Percentiles rank a stretch among this genome's conserved stretches.
Evolutionary conservation across 2,329 filamentous ascomycete species (phyloP).

Genomic region (Pseudogymnoascus sp.): DNA sequence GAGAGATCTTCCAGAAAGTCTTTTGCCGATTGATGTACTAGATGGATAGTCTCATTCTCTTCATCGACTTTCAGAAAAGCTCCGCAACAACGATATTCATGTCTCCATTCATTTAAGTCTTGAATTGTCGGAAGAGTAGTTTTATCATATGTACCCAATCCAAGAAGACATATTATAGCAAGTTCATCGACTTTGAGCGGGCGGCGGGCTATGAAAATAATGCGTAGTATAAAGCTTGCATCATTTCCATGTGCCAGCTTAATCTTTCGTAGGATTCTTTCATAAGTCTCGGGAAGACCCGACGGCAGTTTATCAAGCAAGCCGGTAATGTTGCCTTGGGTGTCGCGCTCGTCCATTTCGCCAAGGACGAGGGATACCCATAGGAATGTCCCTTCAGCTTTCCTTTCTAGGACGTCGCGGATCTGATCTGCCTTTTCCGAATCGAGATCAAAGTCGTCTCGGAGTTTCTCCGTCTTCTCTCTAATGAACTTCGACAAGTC

Average conservation of each 20-base stretch:
- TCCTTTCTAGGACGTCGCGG: neutral
- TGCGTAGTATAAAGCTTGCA: neutral
- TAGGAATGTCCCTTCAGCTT: slow-evolving; percentile 33
- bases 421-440: neutral
- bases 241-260: neutral
- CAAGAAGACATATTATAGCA: neutral
- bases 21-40: slow-evolving; percentile 30
- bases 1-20: slow-evolving; percentile 24
- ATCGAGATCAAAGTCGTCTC: neutral
- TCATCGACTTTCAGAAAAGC: slow-evolving; percentile 29
- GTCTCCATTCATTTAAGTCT: neutral
- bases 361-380: slow-evolving; percentile 34
- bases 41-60: slow-evolving; percentile 18
- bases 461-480: neutral
- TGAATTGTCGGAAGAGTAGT: neutral
- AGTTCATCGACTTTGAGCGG: neutral
- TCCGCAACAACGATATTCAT: slow-evolving; percentile 22
- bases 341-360: slow-evolving; percentile 18
- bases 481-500: neutral
- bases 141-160: neutral
- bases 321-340: neutral
- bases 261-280: neutral
- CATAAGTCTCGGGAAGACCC: neutral
- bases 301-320: neutral
- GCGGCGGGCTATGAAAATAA: neutral